phyloP scores from a whole-genome alignment of 106 monocot species.

The Agapanthus africanus region DNA sequence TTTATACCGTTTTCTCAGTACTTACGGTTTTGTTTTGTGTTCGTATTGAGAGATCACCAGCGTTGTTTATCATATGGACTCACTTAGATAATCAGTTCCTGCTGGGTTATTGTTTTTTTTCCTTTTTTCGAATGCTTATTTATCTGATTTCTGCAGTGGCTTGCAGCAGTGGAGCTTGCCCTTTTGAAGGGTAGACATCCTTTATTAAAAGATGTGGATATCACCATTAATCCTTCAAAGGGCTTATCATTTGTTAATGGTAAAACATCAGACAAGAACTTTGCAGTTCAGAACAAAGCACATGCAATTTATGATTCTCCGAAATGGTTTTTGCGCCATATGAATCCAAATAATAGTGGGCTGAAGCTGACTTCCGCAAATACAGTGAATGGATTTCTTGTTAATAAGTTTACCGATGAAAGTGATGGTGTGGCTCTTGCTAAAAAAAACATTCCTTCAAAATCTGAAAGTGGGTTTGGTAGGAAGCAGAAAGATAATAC shows the following conservation, averaged over 20 bases:
- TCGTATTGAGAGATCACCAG: not conserved
- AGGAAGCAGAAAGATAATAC: constrained; percentile 10
- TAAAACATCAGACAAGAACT: constrained; percentile 12
- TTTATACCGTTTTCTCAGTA: not conserved
- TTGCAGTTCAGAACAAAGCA: constrained; percentile 9
- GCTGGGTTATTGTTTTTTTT: not conserved
- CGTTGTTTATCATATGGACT: not conserved
- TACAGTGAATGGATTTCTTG: too few species aligned
- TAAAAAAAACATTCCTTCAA: constrained; percentile 5
- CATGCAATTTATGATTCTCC: constrained; percentile 10
- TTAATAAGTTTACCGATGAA: constrained; percentile 18
- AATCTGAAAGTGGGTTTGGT: constrained; percentile 14
- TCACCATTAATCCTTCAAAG: constrained; percentile 60
- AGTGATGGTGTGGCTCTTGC: too few species aligned
- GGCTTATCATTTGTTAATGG: constrained; percentile 33
- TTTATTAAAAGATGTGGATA: constrained; percentile 79
- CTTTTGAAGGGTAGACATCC: constrained; percentile 94
- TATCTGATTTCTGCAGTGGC: constrained; percentile 68
- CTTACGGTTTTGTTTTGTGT: not conserved
- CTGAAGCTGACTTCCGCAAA: constrained; percentile 18
- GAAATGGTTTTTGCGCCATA: constrained; percentile 15
- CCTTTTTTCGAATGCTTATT: not conserved
- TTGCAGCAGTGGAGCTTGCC: constrained; percentile 85
- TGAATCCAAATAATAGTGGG: constrained; percentile 7
- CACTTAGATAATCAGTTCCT: not conserved